Evolutionary conservation across 129 eudicot genomes (phyloP), one percentile per base, ranked within the genome.

Genomic region (Erigeron canadensis): DNA sequence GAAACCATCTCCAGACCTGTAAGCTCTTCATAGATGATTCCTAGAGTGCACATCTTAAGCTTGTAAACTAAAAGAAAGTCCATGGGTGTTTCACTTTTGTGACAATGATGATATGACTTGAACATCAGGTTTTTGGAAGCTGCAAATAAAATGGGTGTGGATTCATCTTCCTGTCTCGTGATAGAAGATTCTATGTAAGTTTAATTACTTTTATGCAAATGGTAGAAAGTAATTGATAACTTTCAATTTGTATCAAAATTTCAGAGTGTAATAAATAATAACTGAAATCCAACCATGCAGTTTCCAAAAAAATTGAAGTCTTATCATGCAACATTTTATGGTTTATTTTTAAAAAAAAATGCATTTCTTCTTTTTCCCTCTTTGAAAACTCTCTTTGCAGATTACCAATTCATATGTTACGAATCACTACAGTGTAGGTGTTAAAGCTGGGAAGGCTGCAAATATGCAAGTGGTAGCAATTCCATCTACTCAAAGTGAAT

Each of bases 1-100:
- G 78, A 91, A 91, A 74, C 97, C 97, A 22, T 78, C 96, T 43
- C 97, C 97, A 67, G 94, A 91, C 62, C 73, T 91, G 96, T 91
- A 84, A 84, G 91, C 71, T 41, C 28, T n/a, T 51, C 12, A 53
- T 42, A 42, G 46, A 74, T 53, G 46, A 53, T 65, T 64, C 8
- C 54, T 63, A 23, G 34, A 1, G 1, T 50, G 18, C 39, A 40
- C 41, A 12, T 18, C 41, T 19, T 42, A 45, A 40, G 50, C 10
- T 15, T 9, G 50, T 11, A 57, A 57, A 57, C 37, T 57, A 19
- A 39, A 48, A 18, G 37, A 11, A 44, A 7, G 4, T 40, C 4
- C 16, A 37, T 37, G 18, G n/a, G n/a, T 58, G 51, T 23, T 18
- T 50, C 46, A 47, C 59, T 51, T 45, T 69, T 60, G 58, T 38